These are phyloP conservation scores for Pleodorina starrii DNA, from an alignment of 139 green algal genomes.

Conservation along the genomic window DNA sequence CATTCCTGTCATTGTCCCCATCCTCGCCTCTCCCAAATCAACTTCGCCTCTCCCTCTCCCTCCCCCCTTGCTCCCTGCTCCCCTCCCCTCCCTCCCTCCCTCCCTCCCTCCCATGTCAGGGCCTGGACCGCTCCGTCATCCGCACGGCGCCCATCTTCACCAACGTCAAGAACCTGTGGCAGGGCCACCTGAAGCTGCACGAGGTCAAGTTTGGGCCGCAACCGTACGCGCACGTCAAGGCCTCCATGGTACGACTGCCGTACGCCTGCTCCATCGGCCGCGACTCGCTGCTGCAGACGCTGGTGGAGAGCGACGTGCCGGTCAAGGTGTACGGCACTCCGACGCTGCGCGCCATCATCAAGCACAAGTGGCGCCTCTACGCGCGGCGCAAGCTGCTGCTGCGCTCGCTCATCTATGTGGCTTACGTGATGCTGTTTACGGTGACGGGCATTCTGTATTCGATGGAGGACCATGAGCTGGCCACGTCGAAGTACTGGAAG, in stretches of 20 bases:
- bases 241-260: conserved; percentile 64
- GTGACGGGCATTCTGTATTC: conserved; percentile 56
- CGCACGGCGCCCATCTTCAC: conserved; percentile 70
- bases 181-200: conserved; percentile 64
- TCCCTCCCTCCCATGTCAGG: too few species aligned
- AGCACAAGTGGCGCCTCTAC: conserved; percentile 68
- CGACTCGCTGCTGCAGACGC: conserved; percentile 64
- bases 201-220: conserved; percentile 58
- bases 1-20: too few species aligned
- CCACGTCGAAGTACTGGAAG: conserved; percentile 49
- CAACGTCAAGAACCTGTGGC: conserved; percentile 65
- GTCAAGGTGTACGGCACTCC: conserved; percentile 65
- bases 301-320: conserved; percentile 65
- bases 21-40: too few species aligned
- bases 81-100: too few species aligned
- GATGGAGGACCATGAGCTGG: conserved; percentile 52
- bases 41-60: too few species aligned
- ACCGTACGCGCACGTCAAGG: conserved; percentile 69
- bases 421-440: conserved; percentile 59
- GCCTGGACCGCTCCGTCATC: conserved; percentile 61
- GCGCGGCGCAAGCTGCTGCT: conserved; percentile 43
- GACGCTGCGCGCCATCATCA: conserved; percentile 61
- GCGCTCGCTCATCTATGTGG: conserved; percentile 51
- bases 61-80: too few species aligned
- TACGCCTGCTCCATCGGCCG: conserved; percentile 64